phyloP scores from a whole-genome alignment of 1,284 basidiomycete species.

The Cryptococcus jaspeensis region DNA sequence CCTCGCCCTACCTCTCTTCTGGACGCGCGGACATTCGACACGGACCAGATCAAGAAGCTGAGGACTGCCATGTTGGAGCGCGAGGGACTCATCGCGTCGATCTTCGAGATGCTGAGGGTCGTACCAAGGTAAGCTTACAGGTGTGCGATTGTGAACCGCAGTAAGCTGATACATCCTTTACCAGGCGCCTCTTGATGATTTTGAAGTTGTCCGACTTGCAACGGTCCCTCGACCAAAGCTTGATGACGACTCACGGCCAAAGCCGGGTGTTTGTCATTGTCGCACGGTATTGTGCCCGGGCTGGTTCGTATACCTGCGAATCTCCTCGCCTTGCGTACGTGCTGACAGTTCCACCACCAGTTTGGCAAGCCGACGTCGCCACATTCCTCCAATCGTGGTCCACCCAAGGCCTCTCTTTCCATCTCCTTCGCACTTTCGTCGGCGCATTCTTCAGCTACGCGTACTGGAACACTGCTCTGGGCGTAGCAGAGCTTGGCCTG shows the following conservation, averaged over 20 bases:
- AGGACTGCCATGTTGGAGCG: conserved; percentile 66
- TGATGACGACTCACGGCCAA: conserved; percentile 61
- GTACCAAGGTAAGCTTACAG: conserved; percentile 65
- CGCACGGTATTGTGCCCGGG: conserved; percentile 77
- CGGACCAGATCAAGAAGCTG: conserved; percentile 64
- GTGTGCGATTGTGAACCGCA: not conserved
- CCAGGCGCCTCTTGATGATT: conserved; percentile 49
- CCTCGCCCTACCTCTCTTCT: conserved; percentile 68
- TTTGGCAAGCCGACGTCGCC: conserved; percentile 72
- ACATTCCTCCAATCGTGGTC: conserved; percentile 13
- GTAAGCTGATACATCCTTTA: not conserved
- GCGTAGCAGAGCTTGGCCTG: conserved; percentile 54
- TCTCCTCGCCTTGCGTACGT: not conserved
- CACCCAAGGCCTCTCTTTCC: conserved; percentile 24
- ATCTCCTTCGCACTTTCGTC: conserved; percentile 17
- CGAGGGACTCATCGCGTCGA: conserved; percentile 75
- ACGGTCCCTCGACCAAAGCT: conserved; percentile 58
- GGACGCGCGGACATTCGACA: conserved; percentile 65
- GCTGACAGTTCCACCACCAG: conserved; percentile 53
- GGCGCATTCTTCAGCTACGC: conserved; percentile 22
- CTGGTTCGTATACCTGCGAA: conserved; percentile 27
- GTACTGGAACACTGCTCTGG: conserved; percentile 38
- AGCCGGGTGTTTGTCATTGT: conserved; percentile 86
- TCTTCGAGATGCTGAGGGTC: conserved; percentile 78
- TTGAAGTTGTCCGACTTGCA: conserved; percentile 64